These are phyloP conservation scores for Solanum medicagineum DNA, from an alignment of 257 asterid genomes.

Conservation along the genomic window DNA sequence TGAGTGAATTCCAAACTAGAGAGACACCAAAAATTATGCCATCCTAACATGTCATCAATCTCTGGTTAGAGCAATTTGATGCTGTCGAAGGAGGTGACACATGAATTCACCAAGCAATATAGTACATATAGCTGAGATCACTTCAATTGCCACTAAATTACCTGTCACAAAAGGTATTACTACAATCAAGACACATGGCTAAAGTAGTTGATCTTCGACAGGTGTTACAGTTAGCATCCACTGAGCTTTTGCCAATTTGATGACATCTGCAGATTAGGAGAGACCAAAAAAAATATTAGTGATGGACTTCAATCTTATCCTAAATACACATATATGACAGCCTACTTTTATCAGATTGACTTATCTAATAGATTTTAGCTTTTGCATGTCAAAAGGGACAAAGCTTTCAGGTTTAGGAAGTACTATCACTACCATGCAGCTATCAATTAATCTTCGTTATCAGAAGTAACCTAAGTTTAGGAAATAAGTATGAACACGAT, in stretches of 20 bases:
- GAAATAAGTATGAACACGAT: neutral
- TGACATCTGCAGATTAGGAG: constrained; percentile 42
- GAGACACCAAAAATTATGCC: neutral
- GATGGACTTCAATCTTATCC: neutral
- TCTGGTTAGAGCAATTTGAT: neutral
- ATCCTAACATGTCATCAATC: neutral
- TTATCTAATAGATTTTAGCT: neutral
- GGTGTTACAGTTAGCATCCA: constrained; percentile 53
- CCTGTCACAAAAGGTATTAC: constrained; percentile 72
- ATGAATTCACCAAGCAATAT: neutral
- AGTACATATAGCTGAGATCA: neutral
- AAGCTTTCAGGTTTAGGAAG: neutral
- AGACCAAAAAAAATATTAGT: neutral
- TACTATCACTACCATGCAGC: neutral
- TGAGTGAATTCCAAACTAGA: neutral
- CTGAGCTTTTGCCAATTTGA: constrained; percentile 40
- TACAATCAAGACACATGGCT: constrained; percentile 64
- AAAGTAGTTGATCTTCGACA: constrained; percentile 51
- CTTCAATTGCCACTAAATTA: constrained; percentile 3
- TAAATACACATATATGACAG: neutral
- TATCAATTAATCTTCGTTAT: neutral
- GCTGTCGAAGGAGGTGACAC: neutral
- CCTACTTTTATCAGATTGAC: neutral
- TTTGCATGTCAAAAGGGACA: neutral
- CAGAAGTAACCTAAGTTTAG: neutral